These are phyloP conservation scores for Saturnispora hagleri DNA, from an alignment of 805 yeast species.

Conservation along the genomic window DNA sequence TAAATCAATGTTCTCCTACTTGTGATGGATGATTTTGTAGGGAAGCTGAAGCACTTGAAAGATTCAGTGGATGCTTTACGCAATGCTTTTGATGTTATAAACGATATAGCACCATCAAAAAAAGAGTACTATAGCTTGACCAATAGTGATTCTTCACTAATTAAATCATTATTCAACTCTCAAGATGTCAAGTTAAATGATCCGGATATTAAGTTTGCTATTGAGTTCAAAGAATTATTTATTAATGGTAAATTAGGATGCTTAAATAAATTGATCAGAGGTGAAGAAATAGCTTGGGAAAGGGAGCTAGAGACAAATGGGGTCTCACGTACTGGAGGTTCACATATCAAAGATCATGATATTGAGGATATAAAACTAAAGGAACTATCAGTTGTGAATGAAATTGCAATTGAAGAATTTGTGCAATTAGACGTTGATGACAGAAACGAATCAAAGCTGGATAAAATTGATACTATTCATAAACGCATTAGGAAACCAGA, in stretches of 20 bases:
- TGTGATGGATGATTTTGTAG: not conserved
- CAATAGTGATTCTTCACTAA: slow-evolving; percentile 21
- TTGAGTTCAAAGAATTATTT: slow-evolving; percentile 47
- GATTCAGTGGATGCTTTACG: slow-evolving; percentile 6
- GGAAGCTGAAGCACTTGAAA: slow-evolving; percentile 6
- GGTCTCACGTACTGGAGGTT: not conserved
- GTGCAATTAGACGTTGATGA: not conserved
- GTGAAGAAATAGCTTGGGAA: slow-evolving; percentile 21
- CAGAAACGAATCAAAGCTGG: not conserved
- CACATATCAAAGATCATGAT: not conserved
- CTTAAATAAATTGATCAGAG: slow-evolving; percentile 42
- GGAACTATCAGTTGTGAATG: not conserved
- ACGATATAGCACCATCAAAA: slow-evolving; percentile 10
- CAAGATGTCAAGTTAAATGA: slow-evolving; percentile 36
- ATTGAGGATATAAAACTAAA: not conserved
- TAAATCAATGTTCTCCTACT: not conserved
- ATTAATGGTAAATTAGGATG: slow-evolving; percentile 37
- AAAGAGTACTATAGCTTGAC: slow-evolving; percentile 2
- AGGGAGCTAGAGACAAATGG: slow-evolving; percentile 2
- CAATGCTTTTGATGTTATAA: slow-evolving; percentile 3
- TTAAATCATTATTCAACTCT: slow-evolving; percentile 4
- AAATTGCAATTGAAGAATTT: not conserved
- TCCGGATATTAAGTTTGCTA: slow-evolving; percentile 48
- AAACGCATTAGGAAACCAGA: slow-evolving; percentile 9
- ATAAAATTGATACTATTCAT: slow-evolving; percentile 4